phyloP scores from a whole-genome alignment of 2,329 filamentous ascomycete species.

The Diaporthe vexans region DNA sequence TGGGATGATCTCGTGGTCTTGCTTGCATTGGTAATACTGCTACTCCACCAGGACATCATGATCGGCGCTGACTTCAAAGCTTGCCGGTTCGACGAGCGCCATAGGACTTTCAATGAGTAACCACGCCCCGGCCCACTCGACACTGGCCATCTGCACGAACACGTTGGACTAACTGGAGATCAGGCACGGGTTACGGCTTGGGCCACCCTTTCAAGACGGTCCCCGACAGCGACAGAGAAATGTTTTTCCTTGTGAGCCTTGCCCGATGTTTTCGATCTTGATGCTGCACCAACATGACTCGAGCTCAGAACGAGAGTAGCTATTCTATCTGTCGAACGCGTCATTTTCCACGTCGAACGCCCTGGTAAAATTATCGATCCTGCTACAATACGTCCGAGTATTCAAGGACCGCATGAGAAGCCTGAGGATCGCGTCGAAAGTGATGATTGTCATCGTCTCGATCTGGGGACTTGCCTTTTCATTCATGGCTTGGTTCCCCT shows the following conservation, averaged over 20 bases:
- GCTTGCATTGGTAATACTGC: slow-evolving; percentile 7
- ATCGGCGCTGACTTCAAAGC: slow-evolving; percentile 9
- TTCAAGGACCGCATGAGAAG: neutral
- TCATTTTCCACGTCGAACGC: slow-evolving; percentile 12
- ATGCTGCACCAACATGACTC: neutral
- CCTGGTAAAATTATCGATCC: neutral
- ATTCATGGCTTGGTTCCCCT: slow-evolving; percentile 6
- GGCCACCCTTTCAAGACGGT: slow-evolving; percentile 4
- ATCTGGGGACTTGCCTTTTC: slow-evolving; percentile 9
- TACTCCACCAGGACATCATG: neutral
- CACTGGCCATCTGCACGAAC: neutral
- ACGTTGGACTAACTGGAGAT: neutral
- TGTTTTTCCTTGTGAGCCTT: slow-evolving; percentile 11
- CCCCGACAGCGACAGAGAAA: slow-evolving; percentile 8
- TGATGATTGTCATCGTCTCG: neutral
- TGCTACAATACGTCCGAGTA: slow-evolving; percentile 6
- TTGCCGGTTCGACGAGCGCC: slow-evolving; percentile 11
- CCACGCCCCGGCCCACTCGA: neutral
- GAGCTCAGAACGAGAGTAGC: neutral
- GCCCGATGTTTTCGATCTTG: neutral
- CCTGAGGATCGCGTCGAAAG: neutral
- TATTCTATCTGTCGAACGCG: slow-evolving; percentile 7
- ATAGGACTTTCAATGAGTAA: neutral
- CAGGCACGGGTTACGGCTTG: neutral
- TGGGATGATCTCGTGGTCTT: slow-evolving; percentile 10